Base-by-base conservation (phyloP, 176 grass and related monocot genomes). In the Oryza brachyantha region DNA sequence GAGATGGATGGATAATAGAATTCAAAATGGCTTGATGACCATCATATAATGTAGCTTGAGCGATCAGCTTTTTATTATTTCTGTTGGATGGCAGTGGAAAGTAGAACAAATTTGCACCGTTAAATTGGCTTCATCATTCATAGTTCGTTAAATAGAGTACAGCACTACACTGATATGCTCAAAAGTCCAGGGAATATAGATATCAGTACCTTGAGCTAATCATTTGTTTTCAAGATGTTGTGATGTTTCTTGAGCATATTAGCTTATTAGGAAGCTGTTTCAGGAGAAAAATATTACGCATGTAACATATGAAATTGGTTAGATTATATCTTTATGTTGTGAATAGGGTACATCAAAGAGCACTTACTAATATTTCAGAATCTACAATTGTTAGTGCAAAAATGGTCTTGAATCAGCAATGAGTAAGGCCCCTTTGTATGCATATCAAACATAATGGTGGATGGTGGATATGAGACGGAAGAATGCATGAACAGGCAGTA, bases 401-500 rank as follows among this genome's bases (percentile, higher is more conserved):
- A 59, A 29, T 24, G 16, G 26, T 48, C 29, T 31, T 68, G 5
- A 57, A 79, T 40, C 8, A 39, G 60, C 3, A 59, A 37, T 71
- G 52, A 84, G 36, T 68, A 73, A 68, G 52, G 19, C 14, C 39
- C 14, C 16, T 13, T 45, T 40, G 16, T 64, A 27, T 29, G 57
- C 26, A 37, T 13, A 16, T 80, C 17, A 75, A 75, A 28, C n/a
- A 58, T 32, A 79, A 37, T 27, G 12, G 61, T 0, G 63, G 76
- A 37, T 27, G 12, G 61, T 0, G 63, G 76, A 73, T 39, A 24
- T 39, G 62, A 68, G 46, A 72, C 21, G 48, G 25, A 45, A 70
- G 28, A 52, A 81, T 66, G 87, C 59, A 75, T 70, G 32, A 55
- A 85, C 71, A 80, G 50, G 32, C 69, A 75, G 35, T 54, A 52